Evolutionary conservation across 805 yeast genomes (phyloP).

Genomic region (Yarrowia sp.): DNA sequence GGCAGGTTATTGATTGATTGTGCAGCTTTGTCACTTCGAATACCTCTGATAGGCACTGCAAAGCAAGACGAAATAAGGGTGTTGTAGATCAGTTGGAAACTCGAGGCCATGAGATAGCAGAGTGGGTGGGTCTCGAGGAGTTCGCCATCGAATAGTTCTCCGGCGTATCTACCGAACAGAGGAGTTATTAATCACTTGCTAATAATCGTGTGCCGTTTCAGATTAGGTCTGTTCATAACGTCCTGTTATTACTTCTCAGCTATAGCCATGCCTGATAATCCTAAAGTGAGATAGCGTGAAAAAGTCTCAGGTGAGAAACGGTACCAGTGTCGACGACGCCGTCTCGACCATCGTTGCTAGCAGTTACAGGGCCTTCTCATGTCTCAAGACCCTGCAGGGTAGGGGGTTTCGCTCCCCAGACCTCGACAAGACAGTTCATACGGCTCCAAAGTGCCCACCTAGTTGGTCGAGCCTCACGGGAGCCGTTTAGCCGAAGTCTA

Average conservation of each 20-base stretch:
- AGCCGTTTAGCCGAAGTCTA: not conserved
- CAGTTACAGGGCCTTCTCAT: not conserved
- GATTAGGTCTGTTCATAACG: not conserved
- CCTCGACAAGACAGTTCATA: too few species aligned
- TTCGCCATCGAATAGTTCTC: too few species aligned
- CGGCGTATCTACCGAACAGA: too few species aligned
- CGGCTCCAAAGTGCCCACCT: slow-evolving; percentile 1
- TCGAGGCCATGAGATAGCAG: not conserved
- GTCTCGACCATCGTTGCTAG: too few species aligned
- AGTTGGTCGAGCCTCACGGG: too few species aligned
- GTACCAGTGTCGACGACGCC: not conserved
- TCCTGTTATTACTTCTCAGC: not conserved
- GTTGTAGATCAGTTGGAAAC: slow-evolving; percentile 11
- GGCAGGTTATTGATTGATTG: slow-evolving; percentile 2
- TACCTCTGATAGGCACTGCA: slow-evolving; percentile 11
- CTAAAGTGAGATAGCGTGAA: not conserved
- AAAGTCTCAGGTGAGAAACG: not conserved
- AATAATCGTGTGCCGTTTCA: not conserved
- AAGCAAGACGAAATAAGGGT: slow-evolving; percentile 14
- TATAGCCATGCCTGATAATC: not conserved
- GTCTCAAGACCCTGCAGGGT: not conserved
- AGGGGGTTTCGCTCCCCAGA: not conserved
- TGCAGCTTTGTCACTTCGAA: not conserved
- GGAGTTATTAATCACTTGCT: not conserved
- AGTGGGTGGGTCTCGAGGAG: too few species aligned